These are phyloP conservation scores for Pythium monospermum DNA, from an alignment of 352 stramenopile species.

Conservation along the genomic window DNA sequence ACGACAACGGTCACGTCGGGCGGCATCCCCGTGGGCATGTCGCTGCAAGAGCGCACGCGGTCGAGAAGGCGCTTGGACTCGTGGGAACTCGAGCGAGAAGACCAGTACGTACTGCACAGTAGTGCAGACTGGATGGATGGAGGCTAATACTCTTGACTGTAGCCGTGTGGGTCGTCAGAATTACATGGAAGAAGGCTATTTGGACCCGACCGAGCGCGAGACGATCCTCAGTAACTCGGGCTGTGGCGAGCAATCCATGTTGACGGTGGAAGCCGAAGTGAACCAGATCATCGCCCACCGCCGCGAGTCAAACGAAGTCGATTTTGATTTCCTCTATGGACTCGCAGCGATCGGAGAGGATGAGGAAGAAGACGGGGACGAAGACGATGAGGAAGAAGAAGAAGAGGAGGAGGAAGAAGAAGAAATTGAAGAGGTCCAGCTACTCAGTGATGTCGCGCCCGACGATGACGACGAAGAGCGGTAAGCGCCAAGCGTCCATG, in stretches of 20 bases:
- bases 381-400: slow-evolving; percentile 27
- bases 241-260: slow-evolving; percentile 65
- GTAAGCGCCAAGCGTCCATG: too few relatives aligned
- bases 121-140: not conserved
- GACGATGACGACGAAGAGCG: slow-evolving; percentile 3
- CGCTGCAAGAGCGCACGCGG: slow-evolving; percentile 67
- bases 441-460: slow-evolving; percentile 5
- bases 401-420: slow-evolving; percentile 31
- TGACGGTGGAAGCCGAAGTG: slow-evolving; percentile 72
- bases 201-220: slow-evolving; percentile 72
- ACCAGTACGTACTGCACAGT: slow-evolving; percentile 36
- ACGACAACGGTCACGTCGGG: slow-evolving; percentile 78
- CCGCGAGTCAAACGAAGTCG: slow-evolving; percentile 78
- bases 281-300: slow-evolving; percentile 78
- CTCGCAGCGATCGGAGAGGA: slow-evolving; percentile 23
- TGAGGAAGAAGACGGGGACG: slow-evolving; percentile 21
- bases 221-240: slow-evolving; percentile 72
- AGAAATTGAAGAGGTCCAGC: slow-evolving; percentile 25
- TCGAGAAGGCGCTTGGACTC: slow-evolving; percentile 73
- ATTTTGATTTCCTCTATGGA: slow-evolving; percentile 77
- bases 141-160: slow-evolving; percentile 2
- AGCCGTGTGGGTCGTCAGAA: slow-evolving; percentile 69
- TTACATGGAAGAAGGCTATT: slow-evolving; percentile 85
- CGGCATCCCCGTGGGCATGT: slow-evolving; percentile 71
- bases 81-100: slow-evolving; percentile 68